These are phyloP conservation scores for Tolypocladium album DNA, from an alignment of 2,329 filamentous ascomycete species.

Conservation along the genomic window DNA sequence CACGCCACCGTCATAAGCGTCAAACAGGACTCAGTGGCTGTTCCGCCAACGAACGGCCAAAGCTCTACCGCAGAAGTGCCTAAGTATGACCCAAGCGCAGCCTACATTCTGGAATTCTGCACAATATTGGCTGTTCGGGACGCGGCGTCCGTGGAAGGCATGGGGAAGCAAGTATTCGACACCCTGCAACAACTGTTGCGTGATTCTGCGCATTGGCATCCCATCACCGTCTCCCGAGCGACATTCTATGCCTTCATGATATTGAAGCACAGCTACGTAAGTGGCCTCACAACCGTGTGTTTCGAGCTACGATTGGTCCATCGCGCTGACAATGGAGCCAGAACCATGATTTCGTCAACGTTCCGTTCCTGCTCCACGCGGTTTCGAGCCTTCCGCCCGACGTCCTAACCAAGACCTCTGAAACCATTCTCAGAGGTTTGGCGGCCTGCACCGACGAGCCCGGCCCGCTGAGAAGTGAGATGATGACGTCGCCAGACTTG, in stretches of 20 bases:
- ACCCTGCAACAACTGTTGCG: conserved; percentile 72
- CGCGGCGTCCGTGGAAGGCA: conserved; percentile 54
- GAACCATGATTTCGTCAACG: conserved; percentile 85
- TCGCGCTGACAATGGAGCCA: conserved; percentile 23
- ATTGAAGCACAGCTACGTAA: conserved; percentile 74
- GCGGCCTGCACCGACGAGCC: conserved; percentile 69
- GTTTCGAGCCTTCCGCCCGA: conserved; percentile 81
- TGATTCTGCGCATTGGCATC: conserved; percentile 68
- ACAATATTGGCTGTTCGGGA: conserved; percentile 74
- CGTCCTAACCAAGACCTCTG: conserved; percentile 63
- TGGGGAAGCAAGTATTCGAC: conserved; percentile 73
- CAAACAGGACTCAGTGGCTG: conserved; percentile 68
- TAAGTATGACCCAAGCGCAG: conserved; percentile 72
- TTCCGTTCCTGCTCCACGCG: conserved; percentile 81
- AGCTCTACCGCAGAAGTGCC: conserved; percentile 27
- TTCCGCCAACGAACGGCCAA: conserved; percentile 46
- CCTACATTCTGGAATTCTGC: conserved; percentile 85
- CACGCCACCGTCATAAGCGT: conserved; percentile 73
- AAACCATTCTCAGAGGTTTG: conserved; percentile 68
- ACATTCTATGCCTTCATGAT: conserved; percentile 80
- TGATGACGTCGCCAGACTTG: conserved; percentile 94
- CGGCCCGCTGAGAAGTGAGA: conserved; percentile 72
- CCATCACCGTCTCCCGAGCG: conserved; percentile 71
- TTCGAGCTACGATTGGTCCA: neutral
- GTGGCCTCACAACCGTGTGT: conserved; percentile 18